Percentiles rank a stretch among this genome's conserved stretches.
These are phyloP conservation scores for Bolboschoenus planiculmis DNA, from an alignment of 176 grass and related monocot species.

Conservation along the genomic window DNA sequence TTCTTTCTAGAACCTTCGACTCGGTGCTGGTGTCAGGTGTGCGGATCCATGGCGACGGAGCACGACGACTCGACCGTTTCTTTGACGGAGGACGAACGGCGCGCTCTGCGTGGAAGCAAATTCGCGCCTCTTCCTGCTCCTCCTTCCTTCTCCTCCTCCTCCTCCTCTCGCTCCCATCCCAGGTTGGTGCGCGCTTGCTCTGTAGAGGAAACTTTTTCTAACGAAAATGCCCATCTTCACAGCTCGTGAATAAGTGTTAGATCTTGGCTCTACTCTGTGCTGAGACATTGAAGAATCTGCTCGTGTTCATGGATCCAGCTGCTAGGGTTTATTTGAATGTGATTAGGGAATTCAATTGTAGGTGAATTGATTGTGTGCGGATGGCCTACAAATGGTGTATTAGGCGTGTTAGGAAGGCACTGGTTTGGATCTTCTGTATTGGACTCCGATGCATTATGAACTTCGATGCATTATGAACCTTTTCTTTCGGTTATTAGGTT, in stretches of 20 bases:
- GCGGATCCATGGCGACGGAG: slow-evolving; percentile 36
- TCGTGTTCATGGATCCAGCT: background rate
- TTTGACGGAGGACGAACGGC: slow-evolving; percentile 71
- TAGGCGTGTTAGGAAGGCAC: background rate
- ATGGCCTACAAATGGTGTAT: background rate
- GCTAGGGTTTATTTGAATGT: background rate
- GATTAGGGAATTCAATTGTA: background rate
- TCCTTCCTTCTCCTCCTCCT: slow-evolving; percentile 26
- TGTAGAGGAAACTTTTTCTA: background rate
- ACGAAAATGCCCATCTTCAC: background rate
- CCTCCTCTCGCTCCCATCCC: slow-evolving; percentile 27
- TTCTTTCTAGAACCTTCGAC: slow-evolving; percentile 4
- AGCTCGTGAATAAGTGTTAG: slow-evolving; percentile 8
- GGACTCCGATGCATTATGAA: too few relatives aligned
- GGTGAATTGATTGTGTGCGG: background rate
- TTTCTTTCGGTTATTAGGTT: too few relatives aligned
- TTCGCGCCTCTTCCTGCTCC: slow-evolving; percentile 72
- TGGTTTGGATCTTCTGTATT: background rate
- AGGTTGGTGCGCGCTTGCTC: slow-evolving; percentile 35
- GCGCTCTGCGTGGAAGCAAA: slow-evolving; percentile 77
- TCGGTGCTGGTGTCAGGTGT: background rate
- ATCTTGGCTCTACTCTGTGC: background rate
- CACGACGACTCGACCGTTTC: background rate
- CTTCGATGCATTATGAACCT: background rate
- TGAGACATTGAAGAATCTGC: background rate